Percentiles rank a stretch among this genome's conserved stretches.
These are phyloP conservation scores for Pinguiococcus pyrenoidosus DNA, from an alignment of 108 stramenopile species.

Conservation along the genomic window DNA sequence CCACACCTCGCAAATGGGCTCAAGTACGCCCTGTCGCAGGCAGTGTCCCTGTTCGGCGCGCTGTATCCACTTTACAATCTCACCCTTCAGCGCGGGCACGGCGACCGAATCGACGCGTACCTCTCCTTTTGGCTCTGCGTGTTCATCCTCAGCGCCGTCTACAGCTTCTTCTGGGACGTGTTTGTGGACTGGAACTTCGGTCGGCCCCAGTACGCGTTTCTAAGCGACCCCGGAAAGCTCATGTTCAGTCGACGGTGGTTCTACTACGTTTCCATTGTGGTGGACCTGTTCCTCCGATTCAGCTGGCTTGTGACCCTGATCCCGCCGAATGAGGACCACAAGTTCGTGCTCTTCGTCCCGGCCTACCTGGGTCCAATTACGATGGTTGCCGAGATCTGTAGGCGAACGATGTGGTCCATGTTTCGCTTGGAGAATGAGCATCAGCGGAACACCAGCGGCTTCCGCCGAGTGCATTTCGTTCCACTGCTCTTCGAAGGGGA, in stretches of 20 bases:
- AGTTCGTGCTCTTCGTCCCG: conserved; percentile 63
- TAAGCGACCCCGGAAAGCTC: conserved; percentile 49
- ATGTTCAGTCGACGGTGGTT: conserved; percentile 57
- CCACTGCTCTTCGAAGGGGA: not conserved
- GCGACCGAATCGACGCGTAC: not conserved
- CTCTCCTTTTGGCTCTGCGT: conserved; percentile 55
- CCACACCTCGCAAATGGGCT: conserved; percentile 70
- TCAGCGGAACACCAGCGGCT: not conserved
- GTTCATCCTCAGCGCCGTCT: conserved; percentile 60
- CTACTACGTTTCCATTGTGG: conserved; percentile 53
- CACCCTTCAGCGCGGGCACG: conserved; percentile 25
- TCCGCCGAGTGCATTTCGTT: not conserved
- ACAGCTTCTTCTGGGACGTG: conserved; percentile 77
- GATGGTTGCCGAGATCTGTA: conserved; percentile 61
- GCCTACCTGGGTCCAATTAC: conserved; percentile 56
- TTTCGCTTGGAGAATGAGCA: conserved; percentile 57
- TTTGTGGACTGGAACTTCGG: conserved; percentile 81
- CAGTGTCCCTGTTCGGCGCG: conserved; percentile 71
- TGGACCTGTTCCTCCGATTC: conserved; percentile 55
- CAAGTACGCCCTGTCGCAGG: conserved; percentile 77
- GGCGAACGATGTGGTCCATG: conserved; percentile 76
- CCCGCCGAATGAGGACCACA: conserved; percentile 52
- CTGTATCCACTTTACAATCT: conserved; percentile 51
- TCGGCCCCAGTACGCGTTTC: conserved; percentile 42
- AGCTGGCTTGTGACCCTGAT: conserved; percentile 73